These are phyloP conservation scores for Aspergillus panamensis DNA, from an alignment of 495 filamentous ascomycete species.

Conservation along the genomic window DNA sequence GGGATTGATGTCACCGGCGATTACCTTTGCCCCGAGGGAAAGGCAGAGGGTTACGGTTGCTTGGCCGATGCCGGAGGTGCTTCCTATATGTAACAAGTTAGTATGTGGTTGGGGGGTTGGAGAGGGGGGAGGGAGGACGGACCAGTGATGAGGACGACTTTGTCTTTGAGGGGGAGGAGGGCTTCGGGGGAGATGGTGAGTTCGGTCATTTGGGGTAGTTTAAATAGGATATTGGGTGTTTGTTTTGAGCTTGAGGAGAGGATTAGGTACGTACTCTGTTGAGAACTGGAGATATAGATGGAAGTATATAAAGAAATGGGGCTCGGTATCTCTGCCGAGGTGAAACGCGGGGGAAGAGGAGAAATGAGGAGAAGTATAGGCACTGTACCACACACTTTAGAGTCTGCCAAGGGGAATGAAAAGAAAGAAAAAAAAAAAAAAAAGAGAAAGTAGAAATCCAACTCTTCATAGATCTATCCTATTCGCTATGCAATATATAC, in stretches of 20 bases:
- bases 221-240: neutral
- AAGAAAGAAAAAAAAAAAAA: neutral
- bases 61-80: slow-evolving; percentile 49
- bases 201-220: slow-evolving; percentile 8
- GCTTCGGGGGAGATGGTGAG: slow-evolving; percentile 20
- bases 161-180: slow-evolving; percentile 34
- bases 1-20: slow-evolving; percentile 39
- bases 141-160: slow-evolving; percentile 52
- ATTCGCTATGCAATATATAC: slow-evolving; percentile 31
- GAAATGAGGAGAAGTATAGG: neutral
- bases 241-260: neutral
- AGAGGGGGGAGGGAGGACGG: neutral
- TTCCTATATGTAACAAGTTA: slow-evolving; percentile 29
- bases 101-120: neutral
- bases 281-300: too few species aligned
- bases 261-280: too few species aligned
- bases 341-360: neutral
- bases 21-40: slow-evolving; percentile 42
- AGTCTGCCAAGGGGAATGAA: neutral
- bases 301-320: too few species aligned
- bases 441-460: too few species aligned
- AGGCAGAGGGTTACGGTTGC: slow-evolving; percentile 46
- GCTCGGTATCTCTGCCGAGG: neutral
- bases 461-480: neutral
- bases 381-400: neutral